Conservation (phyloP, 176 grass and related monocot genomes). For the Aegilops sharonensis region DNA sequence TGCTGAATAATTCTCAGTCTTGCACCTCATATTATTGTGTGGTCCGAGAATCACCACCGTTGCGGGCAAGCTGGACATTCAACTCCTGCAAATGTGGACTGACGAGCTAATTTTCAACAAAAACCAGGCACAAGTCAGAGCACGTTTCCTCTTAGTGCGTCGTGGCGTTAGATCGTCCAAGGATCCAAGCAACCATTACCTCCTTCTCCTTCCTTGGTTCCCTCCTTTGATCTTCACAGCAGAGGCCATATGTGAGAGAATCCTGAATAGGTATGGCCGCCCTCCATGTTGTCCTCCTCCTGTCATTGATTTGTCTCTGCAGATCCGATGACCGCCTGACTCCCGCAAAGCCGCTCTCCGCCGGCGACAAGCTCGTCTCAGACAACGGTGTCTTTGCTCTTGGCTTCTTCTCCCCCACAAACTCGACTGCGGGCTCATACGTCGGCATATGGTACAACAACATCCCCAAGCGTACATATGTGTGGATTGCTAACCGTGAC, state of each 20-base stretch:
- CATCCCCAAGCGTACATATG: conserved; percentile 1
- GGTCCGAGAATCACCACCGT: background rate
- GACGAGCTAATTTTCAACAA: background rate
- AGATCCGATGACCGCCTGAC: conserved; percentile 28
- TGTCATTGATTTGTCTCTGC: conserved; percentile 10
- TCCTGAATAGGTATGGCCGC: background rate
- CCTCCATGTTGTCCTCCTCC: background rate
- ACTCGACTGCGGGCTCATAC: conserved; percentile 8
- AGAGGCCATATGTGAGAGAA: conserved; percentile 3
- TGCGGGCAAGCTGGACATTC: background rate
- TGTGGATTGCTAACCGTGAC: background rate
- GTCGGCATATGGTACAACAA: conserved; percentile 48
- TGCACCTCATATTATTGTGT: background rate
- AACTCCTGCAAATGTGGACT: background rate
- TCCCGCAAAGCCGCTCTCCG: conserved; percentile 21
- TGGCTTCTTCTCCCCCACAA: conserved; percentile 42
- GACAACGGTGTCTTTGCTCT: conserved; percentile 23
- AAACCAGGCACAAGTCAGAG: background rate
- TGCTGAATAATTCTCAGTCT: background rate
- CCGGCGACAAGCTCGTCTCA: conserved; percentile 25
- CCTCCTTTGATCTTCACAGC: background rate
- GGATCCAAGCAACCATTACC: background rate
- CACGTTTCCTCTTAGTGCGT: background rate
- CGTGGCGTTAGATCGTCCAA: background rate
- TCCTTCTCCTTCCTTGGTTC: background rate